Percentiles rank a stretch among this genome's conserved stretches.
Evolutionary conservation across 495 filamentous ascomycete genomes (phyloP).

Genomic region (Podospora sp.): DNA sequence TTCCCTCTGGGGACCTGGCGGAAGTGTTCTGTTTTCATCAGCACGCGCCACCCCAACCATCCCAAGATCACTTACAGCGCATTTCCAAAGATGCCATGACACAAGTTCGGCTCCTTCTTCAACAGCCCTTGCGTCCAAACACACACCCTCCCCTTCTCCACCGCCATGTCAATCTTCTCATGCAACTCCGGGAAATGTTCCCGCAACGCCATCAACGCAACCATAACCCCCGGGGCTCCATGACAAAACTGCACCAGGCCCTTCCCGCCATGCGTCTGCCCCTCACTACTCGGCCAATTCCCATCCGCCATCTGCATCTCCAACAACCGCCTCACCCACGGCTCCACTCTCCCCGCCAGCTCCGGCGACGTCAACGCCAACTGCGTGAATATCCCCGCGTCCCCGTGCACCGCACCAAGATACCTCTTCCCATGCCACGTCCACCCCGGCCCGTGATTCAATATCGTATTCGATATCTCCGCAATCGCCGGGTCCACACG

Average conservation of each 20-base stretch:
- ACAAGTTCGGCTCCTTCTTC: constrained; percentile 64
- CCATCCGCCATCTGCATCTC: constrained; percentile 43
- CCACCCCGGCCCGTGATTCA: constrained; percentile 50
- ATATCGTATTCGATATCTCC: constrained; percentile 41
- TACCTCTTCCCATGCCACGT: constrained; percentile 61
- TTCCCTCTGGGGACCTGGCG: constrained; percentile 37
- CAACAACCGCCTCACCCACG: constrained; percentile 49
- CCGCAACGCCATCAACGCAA: constrained; percentile 54
- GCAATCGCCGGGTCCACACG: constrained; percentile 40
- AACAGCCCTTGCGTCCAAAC: constrained; percentile 57
- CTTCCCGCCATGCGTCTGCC: constrained; percentile 25
- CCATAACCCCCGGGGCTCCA: constrained; percentile 63
- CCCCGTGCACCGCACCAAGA: constrained; percentile 63
- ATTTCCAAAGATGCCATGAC: constrained; percentile 67
- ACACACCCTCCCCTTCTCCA: constrained; percentile 48
- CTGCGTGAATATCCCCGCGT: constrained; percentile 64
- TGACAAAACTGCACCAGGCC: constrained; percentile 68
- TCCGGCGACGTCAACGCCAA: constrained; percentile 53
- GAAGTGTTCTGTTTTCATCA: constrained; percentile 32
- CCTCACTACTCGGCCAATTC: constrained; percentile 47
- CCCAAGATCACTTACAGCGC: constrained; percentile 43
- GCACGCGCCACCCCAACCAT: background rate
- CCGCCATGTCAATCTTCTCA: constrained; percentile 49
- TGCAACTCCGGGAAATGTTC: constrained; percentile 52
- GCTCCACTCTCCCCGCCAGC: constrained; percentile 41